phyloP scores from a whole-genome alignment of 306 rosid species.

The Quillaja saponaria region DNA sequence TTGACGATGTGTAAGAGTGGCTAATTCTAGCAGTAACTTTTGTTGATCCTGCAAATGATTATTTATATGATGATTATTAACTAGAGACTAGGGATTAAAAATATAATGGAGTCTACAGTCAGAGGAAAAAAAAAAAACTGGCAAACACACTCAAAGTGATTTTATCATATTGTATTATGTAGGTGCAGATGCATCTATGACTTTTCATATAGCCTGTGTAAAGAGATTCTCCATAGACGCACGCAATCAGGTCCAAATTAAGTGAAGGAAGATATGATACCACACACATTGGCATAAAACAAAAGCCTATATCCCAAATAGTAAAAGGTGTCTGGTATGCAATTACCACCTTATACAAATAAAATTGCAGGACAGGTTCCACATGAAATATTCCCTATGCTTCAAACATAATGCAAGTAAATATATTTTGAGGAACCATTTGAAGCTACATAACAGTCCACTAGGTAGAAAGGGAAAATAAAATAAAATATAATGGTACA shows the following conservation, averaged over 20 bases:
- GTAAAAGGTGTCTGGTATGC: background rate
- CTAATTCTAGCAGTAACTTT: constrained; percentile 24
- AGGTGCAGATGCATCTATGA: too few relatives aligned
- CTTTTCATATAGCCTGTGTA: too few relatives aligned
- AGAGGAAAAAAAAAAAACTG: background rate
- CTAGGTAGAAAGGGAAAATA: too few relatives aligned
- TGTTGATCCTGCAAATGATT: constrained; percentile 24
- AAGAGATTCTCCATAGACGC: background rate
- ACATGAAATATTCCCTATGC: background rate
- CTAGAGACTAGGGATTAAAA: background rate
- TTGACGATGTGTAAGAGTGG: constrained; percentile 20
- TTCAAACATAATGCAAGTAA: background rate
- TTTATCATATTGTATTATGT: too few relatives aligned
- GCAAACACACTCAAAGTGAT: background rate
- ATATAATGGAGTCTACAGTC: too few relatives aligned
- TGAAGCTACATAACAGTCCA: background rate
- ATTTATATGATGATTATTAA: background rate
- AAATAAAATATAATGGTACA: background rate
- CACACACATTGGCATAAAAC: background rate
- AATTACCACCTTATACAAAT: background rate
- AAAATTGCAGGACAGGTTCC: background rate
- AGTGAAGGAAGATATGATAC: background rate
- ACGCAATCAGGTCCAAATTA: background rate
- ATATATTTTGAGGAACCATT: background rate
- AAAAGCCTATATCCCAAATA: background rate